These are phyloP conservation scores for Calonectria pseudoreteaudii DNA, from an alignment of 2,329 filamentous ascomycete species.

Conservation along the genomic window DNA sequence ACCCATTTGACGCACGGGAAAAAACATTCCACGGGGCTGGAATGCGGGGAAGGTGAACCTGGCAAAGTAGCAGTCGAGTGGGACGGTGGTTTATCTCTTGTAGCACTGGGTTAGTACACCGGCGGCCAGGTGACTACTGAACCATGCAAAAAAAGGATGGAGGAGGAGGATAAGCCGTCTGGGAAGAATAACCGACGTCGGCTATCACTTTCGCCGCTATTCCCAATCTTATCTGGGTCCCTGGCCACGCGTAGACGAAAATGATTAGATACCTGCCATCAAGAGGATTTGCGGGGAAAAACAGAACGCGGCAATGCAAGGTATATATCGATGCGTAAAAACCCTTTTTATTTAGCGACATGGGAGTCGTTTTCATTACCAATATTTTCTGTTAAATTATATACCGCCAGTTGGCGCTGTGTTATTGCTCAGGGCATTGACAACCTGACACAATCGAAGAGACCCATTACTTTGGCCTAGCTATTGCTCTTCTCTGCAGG, in stretches of 20 bases:
- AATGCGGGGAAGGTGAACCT: neutral
- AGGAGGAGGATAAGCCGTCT: neutral
- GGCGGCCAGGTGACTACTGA: neutral
- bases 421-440: neutral
- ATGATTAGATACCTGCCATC: neutral
- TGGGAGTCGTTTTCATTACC: neutral
- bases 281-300: slow-evolving; percentile 1
- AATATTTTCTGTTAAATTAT: neutral
- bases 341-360: neutral
- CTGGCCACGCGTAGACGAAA: neutral
- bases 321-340: neutral
- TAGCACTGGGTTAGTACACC: neutral
- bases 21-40: neutral
- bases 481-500: neutral
- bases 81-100: neutral
- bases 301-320: neutral
- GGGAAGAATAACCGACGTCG: slow-evolving; percentile 2
- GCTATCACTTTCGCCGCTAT: slow-evolving; percentile 1
- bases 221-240: neutral
- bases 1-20: neutral
- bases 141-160: neutral
- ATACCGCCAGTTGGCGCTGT: neutral
- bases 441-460: neutral
- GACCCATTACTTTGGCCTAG: neutral
- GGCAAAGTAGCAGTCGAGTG: neutral